Evolutionary conservation across 73 alveolate genomes (phyloP), one percentile per base, ranked within the genome.

Genomic region (Stentor coeruleus): DNA sequence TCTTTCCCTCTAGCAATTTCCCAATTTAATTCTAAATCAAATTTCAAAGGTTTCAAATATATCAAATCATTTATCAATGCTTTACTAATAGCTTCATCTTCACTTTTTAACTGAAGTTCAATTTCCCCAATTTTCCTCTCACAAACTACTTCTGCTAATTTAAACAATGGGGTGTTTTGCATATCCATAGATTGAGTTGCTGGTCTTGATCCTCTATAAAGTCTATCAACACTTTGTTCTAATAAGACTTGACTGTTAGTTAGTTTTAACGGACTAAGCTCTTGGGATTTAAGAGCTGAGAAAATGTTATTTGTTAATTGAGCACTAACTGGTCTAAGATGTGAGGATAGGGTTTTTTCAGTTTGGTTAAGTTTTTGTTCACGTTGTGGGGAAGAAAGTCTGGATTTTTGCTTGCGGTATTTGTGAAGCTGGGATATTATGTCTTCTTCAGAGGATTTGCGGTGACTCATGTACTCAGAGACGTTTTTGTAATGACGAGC

Each of bases 1-100:
- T 66, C 79, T 11, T 66, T 66, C 33, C 79, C 79, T 33, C 79
- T 66, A 14, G 79, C 79, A 2, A 66, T 66, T 31, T 66, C 79
- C n/a, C n/a, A 66, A 33, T 66, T 66, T 0, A 66, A 40, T 1
- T 66, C 79, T 1, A 66, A 33, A 33, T 20, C 41, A 66, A 66
- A 66, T 2, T 33, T 66, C 15, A 66, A 33, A 26, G 11, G 40
- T 66, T 66, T 66, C 42, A 66, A 11, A 33, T 66, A 66, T 15
- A 11, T 66, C 1, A 66, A 66, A 2, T 66, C 79, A 2, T 20
- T 66, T 66, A 66, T 28, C 1, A 31, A 20, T 11, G n/a, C 37
- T 20, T 31, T 11, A 20, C 33, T 3, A 31, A 26, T 66, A 28
- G n/a, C 33, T 66, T 66, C 79, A 20, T 66, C 37, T 26, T 28